These are phyloP conservation scores for Colletotrichum gigasporum DNA, from an alignment of 2,329 filamentous ascomycete genomes.

Conservation along the genomic window DNA sequence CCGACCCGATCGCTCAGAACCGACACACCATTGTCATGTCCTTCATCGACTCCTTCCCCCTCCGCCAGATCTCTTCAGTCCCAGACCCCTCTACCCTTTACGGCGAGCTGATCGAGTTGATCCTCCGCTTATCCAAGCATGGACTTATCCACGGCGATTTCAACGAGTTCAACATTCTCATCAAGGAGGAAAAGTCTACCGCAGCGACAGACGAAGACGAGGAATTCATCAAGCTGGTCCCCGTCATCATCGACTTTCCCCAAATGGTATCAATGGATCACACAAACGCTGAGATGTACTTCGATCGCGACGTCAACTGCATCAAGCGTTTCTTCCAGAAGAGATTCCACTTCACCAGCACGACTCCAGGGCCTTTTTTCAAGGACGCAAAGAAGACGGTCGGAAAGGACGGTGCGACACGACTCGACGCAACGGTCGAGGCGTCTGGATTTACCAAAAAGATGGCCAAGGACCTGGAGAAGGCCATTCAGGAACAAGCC, in stretches of 20 bases:
- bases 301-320: constrained; percentile 94
- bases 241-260: constrained; percentile 95
- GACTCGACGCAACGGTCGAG: constrained; percentile 88
- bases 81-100: constrained; percentile 88
- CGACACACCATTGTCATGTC: constrained; percentile 97
- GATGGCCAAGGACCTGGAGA: constrained; percentile 93
- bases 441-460: constrained; percentile 97
- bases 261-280: constrained; percentile 98
- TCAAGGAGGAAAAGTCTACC: constrained; percentile 74
- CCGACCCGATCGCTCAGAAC: constrained; percentile 86
- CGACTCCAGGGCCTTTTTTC: constrained; percentile 86
- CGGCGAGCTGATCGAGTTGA: constrained; percentile 87
- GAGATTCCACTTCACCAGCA: constrained; percentile 86
- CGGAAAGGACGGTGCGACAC: constrained; percentile 69
- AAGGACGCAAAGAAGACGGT: constrained; percentile 82
- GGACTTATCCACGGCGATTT: constrained; percentile 98
- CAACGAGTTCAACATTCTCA: constrained; percentile 98
- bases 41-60: constrained; percentile 88
- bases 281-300: constrained; percentile 94
- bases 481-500: constrained; percentile 85
- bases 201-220: constrained; percentile 49
- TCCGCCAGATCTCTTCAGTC: constrained; percentile 87
- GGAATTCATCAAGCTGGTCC: constrained; percentile 67
- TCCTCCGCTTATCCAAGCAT: constrained; percentile 83
- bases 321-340: constrained; percentile 94